Percentiles rank a stretch among this genome's conserved stretches.
Evolutionary conservation across 768 basidiomycete genomes (phyloP).

Genomic region (Mycena vitilis): DNA sequence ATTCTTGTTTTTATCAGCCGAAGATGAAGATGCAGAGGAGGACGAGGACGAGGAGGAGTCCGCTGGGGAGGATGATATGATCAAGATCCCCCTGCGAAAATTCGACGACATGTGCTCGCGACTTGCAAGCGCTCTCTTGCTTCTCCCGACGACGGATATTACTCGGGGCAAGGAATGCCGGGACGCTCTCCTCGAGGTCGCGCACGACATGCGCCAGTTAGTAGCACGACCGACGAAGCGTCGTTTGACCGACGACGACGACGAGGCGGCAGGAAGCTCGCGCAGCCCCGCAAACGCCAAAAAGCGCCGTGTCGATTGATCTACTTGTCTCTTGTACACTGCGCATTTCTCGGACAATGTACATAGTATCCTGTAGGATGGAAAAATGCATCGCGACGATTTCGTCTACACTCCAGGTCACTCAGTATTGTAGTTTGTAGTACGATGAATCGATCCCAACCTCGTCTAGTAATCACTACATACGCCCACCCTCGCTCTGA

Average conservation of each 20-base stretch:
- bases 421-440: no score
- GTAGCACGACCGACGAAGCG: neutral
- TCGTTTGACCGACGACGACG: neutral
- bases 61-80: neutral
- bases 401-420: no score
- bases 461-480: no score
- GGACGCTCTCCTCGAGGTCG: conserved; percentile 10
- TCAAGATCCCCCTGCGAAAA: conserved; percentile 2
- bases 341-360: no score
- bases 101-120: conserved; percentile 4
- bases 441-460: no score
- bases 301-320: neutral
- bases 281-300: neutral
- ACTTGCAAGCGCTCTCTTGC: conserved; percentile 12
- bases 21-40: neutral
- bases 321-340: no score
- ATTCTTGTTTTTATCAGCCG: neutral
- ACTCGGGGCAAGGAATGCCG: conserved; percentile 7
- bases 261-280: neutral
- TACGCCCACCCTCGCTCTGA: no score
- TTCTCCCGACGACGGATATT: conserved; percentile 10
- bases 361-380: no score
- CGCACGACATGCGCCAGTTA: conserved; percentile 15
- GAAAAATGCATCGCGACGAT: no score
- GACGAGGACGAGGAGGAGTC: neutral